Evolutionary conservation across 257 asterid species (phyloP).

Genomic region (Apocynum venetum): DNA sequence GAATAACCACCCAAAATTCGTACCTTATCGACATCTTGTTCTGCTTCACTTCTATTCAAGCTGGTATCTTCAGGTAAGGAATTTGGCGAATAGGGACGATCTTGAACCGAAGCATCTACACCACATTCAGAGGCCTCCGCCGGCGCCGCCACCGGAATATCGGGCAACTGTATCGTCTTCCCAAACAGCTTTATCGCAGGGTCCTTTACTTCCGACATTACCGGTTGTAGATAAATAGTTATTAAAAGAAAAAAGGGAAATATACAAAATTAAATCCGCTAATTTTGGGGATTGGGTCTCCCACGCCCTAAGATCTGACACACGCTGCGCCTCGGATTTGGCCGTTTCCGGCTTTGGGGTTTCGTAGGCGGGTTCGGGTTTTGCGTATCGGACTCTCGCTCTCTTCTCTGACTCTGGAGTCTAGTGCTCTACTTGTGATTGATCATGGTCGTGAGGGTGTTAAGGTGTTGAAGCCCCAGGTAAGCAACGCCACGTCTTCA

Average conservation of each 20-base stretch:
- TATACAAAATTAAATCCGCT: constrained; percentile 5
- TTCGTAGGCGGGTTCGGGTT: constrained; percentile 4
- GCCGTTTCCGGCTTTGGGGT: constrained; percentile 6
- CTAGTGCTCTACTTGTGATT: neutral
- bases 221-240: constrained; percentile 7
- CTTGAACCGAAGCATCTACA: constrained; percentile 33
- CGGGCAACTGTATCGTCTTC: constrained; percentile 64
- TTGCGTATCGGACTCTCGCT: neutral
- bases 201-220: constrained; percentile 72
- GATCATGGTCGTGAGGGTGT: neutral
- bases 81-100: constrained; percentile 38
- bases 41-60: constrained; percentile 36
- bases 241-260: neutral
- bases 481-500: constrained; percentile 50
- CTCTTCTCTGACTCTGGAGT: neutral
- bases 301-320: constrained; percentile 53
- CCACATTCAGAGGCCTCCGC: constrained; percentile 14
- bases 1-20: constrained; percentile 6
- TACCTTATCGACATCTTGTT: constrained; percentile 52
- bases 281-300: constrained; percentile 24
- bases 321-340: neutral
- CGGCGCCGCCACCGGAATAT: constrained; percentile 25
- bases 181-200: constrained; percentile 92
- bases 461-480: constrained; percentile 13
- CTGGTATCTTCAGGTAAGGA: constrained; percentile 39